Evolutionary conservation across 1,284 basidiomycete genomes (phyloP).

Genomic region (Hymenochaete sp.): DNA sequence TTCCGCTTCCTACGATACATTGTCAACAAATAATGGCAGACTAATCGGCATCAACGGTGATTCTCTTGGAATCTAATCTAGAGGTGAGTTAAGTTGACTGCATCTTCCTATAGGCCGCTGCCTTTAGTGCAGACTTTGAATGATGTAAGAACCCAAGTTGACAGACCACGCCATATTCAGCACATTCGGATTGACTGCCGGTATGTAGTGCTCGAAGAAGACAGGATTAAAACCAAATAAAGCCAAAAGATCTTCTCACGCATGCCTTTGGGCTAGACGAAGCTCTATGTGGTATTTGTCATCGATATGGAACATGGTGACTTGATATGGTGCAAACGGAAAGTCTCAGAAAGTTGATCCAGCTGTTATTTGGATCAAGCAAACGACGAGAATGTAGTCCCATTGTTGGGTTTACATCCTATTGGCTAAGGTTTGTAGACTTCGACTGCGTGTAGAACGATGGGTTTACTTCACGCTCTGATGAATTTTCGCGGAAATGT

Average conservation of each 20-base stretch:
- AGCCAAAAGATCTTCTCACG: slow-evolving; percentile 52
- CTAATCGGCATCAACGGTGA: slow-evolving; percentile 37
- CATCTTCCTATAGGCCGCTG: slow-evolving; percentile 8
- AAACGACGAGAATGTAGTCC: slow-evolving; percentile 40
- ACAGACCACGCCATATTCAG: too few species aligned
- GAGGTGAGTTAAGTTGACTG: slow-evolving; percentile 37
- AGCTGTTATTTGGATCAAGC: slow-evolving; percentile 67
- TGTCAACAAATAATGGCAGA: slow-evolving; percentile 11
- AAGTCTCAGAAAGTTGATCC: slow-evolving; percentile 50
- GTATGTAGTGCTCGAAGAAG: slow-evolving; percentile 63
- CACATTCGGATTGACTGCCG: too few species aligned
- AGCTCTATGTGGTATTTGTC: slow-evolving; percentile 35
- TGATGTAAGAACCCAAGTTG: slow-evolving; percentile 12
- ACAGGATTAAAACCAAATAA: slow-evolving; percentile 62
- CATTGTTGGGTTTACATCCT: slow-evolving; percentile 17
- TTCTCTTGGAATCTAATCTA: slow-evolving; percentile 72
- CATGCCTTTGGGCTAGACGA: slow-evolving; percentile 80
- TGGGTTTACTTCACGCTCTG: slow-evolving; percentile 76
- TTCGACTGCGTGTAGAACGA: slow-evolving; percentile 82
- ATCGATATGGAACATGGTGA: neutral
- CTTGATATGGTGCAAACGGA: slow-evolving; percentile 18
- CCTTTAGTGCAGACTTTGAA: slow-evolving; percentile 20
- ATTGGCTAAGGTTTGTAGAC: slow-evolving; percentile 42
- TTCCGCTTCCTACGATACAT: too few species aligned
- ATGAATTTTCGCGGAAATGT: slow-evolving; percentile 46